Base-by-base conservation (phyloP, 208 protist species). In the Angomonas desouzai region DNA sequence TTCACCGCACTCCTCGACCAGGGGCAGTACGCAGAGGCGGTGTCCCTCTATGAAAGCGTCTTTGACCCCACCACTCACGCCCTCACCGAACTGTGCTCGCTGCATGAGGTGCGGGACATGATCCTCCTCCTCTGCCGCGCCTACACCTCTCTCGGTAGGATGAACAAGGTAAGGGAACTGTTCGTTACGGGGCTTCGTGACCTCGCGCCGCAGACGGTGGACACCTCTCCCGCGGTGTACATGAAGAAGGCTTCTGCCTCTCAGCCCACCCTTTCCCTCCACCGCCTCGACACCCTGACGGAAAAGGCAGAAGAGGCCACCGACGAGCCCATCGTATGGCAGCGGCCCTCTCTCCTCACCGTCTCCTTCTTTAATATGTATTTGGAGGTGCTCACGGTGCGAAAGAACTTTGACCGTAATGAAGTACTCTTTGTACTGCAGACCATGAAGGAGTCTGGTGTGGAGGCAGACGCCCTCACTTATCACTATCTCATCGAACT, bases 401-500 rank as follows among this genome's bases (percentile, higher is more conserved):
- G 85, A 0, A 82, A 70, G 28, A 87, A 86, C 43, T 90, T 78
- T 62, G 63, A 79, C n/a, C 40, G 16, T 3, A 70, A 75, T 13
- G 85, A 94, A 69, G 80, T 89, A 0, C 27, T 58, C 2, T 85
- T 86, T 67, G 57, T 94, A 10, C 66, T 91, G 51, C 45, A 78
- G 18, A 53, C 69, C 45, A 94, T 94, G 88, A 66, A 59, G 38
- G 55, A 49, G 2, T 55, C 34, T 9, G 65, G 66, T 2, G 68
- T 88, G 7, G 55, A n/a, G 27, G 64, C 69, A 11, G 72, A 87
- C 64, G 80, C 77, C 23, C 63, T 90, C 25, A 93, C 89, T 20
- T 93, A 90, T 48, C 83, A 93, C 60, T 91, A 90, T 62, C 70
- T 95, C 18, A 73, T 92, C 43, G 86, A 93, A 55, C 53, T 95